These are phyloP conservation scores for Boletellus sp. DNA, from an alignment of 1,284 basidiomycete genomes.

Conservation along the genomic window DNA sequence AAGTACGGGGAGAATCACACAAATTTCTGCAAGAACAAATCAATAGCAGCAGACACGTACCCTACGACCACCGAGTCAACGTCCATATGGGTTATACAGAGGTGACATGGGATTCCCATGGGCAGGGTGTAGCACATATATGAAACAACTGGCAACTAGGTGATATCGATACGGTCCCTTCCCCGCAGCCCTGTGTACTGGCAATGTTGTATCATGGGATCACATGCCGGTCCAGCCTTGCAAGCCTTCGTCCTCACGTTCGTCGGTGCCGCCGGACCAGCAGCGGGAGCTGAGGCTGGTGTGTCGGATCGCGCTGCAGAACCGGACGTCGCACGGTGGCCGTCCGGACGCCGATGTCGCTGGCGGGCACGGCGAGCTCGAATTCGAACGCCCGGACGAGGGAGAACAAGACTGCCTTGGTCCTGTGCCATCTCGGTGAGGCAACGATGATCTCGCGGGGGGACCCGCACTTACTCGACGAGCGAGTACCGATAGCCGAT, in stretches of 20 bases:
- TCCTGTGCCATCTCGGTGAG: neutral
- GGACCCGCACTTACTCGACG: conserved; percentile 46
- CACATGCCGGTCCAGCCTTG: too few species aligned
- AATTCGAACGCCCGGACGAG: conserved; percentile 1
- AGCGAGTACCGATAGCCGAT: conserved; percentile 74
- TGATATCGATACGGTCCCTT: too few species aligned
- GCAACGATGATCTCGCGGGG: neutral
- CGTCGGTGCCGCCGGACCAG: neutral
- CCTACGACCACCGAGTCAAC: too few species aligned
- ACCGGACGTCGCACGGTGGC: neutral
- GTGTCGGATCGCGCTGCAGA: neutral
- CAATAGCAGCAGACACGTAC: too few species aligned
- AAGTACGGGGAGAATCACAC: too few species aligned
- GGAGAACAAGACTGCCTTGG: neutral
- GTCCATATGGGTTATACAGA: too few species aligned
- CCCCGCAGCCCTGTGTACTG: too few species aligned
- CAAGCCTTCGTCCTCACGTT: neutral
- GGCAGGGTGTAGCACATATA: too few species aligned
- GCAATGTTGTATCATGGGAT: too few species aligned
- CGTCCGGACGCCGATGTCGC: neutral
- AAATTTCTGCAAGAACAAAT: too few species aligned
- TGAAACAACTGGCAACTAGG: too few species aligned
- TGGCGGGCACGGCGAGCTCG: neutral
- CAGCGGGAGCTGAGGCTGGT: neutral
- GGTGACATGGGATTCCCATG: too few species aligned